Conservation (phyloP, 2,329 filamentous ascomycete species). For the Cladophialophora psammophila region DNA sequence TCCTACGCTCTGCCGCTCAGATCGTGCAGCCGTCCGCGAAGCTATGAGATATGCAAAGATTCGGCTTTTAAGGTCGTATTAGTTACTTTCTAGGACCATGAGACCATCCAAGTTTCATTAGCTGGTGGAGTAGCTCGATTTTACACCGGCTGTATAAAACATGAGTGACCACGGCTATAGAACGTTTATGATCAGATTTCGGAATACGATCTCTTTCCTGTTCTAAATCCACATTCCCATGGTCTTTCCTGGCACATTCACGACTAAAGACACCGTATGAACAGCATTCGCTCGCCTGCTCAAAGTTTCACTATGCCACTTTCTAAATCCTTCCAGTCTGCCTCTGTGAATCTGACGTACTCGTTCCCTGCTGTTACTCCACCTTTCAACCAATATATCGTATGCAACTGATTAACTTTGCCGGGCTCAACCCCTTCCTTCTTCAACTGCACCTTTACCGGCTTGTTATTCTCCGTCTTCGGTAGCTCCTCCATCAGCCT, state of each 20-base stretch:
- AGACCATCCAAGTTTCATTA: neutral
- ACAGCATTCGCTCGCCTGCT: neutral
- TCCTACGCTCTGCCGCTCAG: conserved; percentile 8
- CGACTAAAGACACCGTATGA: neutral
- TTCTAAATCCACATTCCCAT: neutral
- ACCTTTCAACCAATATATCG: neutral
- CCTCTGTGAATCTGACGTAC: neutral
- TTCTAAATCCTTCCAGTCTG: neutral
- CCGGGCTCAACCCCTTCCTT: neutral
- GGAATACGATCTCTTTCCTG: neutral
- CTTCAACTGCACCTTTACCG: neutral
- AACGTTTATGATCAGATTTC: neutral
- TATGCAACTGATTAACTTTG: neutral
- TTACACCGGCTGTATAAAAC: neutral
- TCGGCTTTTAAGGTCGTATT: neutral
- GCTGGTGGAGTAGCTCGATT: neutral
- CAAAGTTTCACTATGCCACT: neutral
- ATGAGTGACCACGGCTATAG: too few species aligned
- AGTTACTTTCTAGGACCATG: neutral
- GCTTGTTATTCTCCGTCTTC: neutral
- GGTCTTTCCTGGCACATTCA: neutral
- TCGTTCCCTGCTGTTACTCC: neutral
- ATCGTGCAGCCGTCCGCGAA: neutral
- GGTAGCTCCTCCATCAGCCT: neutral
- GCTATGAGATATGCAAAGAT: conserved; percentile 4